Evolutionary conservation across 495 filamentous ascomycete genomes (phyloP), one percentile per base, ranked within the genome.

Genomic region (Talaromyces nanjingensis): DNA sequence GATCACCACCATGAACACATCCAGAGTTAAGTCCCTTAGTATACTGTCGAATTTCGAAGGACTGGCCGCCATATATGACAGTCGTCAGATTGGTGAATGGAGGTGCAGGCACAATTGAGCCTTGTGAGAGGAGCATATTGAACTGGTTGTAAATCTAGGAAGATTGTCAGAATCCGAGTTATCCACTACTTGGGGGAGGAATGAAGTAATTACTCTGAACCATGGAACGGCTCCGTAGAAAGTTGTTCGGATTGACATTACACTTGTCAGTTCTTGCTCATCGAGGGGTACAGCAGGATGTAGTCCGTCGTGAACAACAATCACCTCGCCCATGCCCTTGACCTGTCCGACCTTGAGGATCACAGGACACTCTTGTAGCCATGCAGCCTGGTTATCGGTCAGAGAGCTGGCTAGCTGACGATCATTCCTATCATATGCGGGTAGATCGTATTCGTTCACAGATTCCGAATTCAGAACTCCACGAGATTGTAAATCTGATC

Each of bases 221-320:
- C 91, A 96, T 5, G 81, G 83, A 39, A 76, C 80, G 29, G 87
- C 89, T 2, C 84, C 74, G 45, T 76, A 76, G 45, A 37, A 37
- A 69, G 72, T 86, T 4, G 85, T 90, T 58, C 90, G 86, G 91
- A 98, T 96, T 68, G 89, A 93, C 92, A 97, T 97, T 14, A 88
- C 87, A 54, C 85, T 85, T 67, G 83, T 84, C 0, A 92, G 87
- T 74, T 96, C 90, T 67, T 96, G 91, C 60, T 83, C 77, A 56
- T 89, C 80, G 3, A 96, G 78, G 0, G 81, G 71, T 7, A 96
- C 77, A 0, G 83, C 89, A 0, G 93, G 91, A 0, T 92, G 83
- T 2, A 97, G 73, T 1, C 94, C 94, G 1, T 82, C 94, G 77
- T 98, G 94, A 4, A 92, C 92, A 52, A 94, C 86, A 3, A 87